Base-by-base conservation (phyloP, 495 filamentous ascomycete genomes). In the Penicillium pancosmium region DNA sequence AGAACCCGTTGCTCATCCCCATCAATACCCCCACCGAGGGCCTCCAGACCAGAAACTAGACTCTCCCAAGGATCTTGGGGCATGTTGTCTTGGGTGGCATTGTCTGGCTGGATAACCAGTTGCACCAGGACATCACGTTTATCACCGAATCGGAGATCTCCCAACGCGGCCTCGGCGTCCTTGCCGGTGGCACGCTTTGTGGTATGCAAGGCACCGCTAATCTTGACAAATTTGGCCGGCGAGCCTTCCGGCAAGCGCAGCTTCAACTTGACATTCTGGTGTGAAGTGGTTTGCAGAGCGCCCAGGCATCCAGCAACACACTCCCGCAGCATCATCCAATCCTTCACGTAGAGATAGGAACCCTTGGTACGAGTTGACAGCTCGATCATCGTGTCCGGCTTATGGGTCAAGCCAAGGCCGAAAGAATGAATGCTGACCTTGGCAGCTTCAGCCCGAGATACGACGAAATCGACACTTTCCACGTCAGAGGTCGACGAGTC, bases 291-390 rank as follows among this genome's bases (percentile, higher is more conserved):
- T 73, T 99, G 94, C 64, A 98, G 79, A n/a, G 92, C 86, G 41
- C 94, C 94, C 36, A 99, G 75, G 69, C 95, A 98, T 23, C 94
- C 94, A 16, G 94, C 95, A 48, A 98, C 83, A 73, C 95, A 99
- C 72, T 99, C 94, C 18, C 94, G 87, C 34, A 99, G 82, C 93
- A 97, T 98, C 94, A 98, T 99, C 94, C 94, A 99, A 70, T 99
- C 94, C 73, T 98, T 98, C 66, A 98, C 93, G 67, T 98, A 99
- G 5, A 92, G 93, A 66, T 97, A 99, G 16, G 91, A 93, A 4
- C 93, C 94, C 75, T 98, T 99, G 7, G 94, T 99, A 52, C 93
- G 84, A 31, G 91, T 93, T 6, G 95, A 97, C 3, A 99, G 76
- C 67, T 98, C 94, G 51, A 99, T 97, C 91, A 99, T 95, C 0